phyloP scores from a whole-genome alignment of 2,329 filamentous ascomycete genomes.

The Reticulascus tulasneorum region DNA sequence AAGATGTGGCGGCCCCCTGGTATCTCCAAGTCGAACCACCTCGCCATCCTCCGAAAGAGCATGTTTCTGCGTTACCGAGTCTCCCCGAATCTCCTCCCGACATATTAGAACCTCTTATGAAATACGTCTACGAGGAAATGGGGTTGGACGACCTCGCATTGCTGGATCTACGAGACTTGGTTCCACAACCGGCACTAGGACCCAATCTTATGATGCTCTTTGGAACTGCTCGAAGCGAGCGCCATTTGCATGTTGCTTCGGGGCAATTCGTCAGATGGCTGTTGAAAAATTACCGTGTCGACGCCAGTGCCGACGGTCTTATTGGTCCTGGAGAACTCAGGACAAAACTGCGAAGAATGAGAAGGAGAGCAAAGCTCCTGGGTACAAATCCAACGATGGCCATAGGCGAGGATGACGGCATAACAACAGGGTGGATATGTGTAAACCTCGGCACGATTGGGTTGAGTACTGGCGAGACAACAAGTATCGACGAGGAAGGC shows the following conservation, averaged over 20 bases:
- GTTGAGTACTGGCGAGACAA: constrained; percentile 42
- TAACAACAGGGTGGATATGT: constrained; percentile 93
- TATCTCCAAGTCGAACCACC: constrained; percentile 74
- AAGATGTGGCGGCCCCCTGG: constrained; percentile 60
- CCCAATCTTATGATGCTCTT: constrained; percentile 90
- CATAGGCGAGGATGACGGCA: constrained; percentile 71
- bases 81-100: constrained; percentile 65
- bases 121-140: constrained; percentile 77
- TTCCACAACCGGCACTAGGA: constrained; percentile 83
- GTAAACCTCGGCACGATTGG: constrained; percentile 77
- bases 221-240: constrained; percentile 85
- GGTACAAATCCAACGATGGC: constrained; percentile 65
- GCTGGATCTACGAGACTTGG: constrained; percentile 77
- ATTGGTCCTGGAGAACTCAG: constrained; percentile 89
- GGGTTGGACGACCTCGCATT: constrained; percentile 79
- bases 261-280: constrained; percentile 88
- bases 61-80: constrained; percentile 45
- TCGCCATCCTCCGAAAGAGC: constrained; percentile 44
- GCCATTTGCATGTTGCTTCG: constrained; percentile 86
- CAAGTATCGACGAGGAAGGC: constrained; percentile 43
- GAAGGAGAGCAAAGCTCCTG: constrained; percentile 75
- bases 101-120: constrained; percentile 67
- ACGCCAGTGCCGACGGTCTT: constrained; percentile 79
- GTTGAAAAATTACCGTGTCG: constrained; percentile 65
- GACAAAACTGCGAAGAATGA: constrained; percentile 75